Evolutionary conservation across 2,329 filamentous ascomycete species (phyloP), one percentile per base, ranked within the genome.

Genomic region (Colletotrichum costaricense): DNA sequence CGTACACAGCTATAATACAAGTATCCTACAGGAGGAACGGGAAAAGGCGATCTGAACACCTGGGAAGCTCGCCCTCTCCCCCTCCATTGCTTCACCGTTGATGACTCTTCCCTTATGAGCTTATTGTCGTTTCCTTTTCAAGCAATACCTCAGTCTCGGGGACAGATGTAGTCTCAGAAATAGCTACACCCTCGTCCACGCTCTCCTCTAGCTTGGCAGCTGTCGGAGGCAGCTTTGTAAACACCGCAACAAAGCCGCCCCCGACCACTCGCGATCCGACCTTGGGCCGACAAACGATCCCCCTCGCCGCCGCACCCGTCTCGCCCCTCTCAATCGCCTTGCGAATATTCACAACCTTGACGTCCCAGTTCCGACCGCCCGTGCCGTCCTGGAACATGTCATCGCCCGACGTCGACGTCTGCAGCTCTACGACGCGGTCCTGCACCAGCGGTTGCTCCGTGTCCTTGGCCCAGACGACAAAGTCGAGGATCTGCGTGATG

Each of bases 401-500:
- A 0, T 78, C 78, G 6, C 78, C 80, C 3, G 68, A 73, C 1
- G 82, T 84, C 4, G 82, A 80, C 9, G 81, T 78, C 7, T 86
- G 85, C 75, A 93, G 82, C 80, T 93, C 92, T 19, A 93, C 78
- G 0, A 91, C 89, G 57, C 85, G 87, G 52, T 93, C 91, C 9
- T 91, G 81, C 30, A 86, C 80, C 26, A 88, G 67, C 19, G 90
- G 89, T 66, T 94, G 83, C 2, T 81, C 82, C 14, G 89, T 83
- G 33, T 87, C 82, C 70, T 87, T 87, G 38, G 91, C 88, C 52
- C 84, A 80, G 19, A 88, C 82, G 33, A 92, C 84, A 72, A 92
- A 93, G 5, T 91, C 88, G 54, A 88, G 90, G 68, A 96, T 93
- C 80, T 96, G 94, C 11, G 93, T 95, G 72, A 97, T 91, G 77